Percentiles rank a stretch among this genome's conserved stretches.
phyloP scores from a whole-genome alignment of 352 stramenopile species.

The Saprolegnia diclina region DNA sequence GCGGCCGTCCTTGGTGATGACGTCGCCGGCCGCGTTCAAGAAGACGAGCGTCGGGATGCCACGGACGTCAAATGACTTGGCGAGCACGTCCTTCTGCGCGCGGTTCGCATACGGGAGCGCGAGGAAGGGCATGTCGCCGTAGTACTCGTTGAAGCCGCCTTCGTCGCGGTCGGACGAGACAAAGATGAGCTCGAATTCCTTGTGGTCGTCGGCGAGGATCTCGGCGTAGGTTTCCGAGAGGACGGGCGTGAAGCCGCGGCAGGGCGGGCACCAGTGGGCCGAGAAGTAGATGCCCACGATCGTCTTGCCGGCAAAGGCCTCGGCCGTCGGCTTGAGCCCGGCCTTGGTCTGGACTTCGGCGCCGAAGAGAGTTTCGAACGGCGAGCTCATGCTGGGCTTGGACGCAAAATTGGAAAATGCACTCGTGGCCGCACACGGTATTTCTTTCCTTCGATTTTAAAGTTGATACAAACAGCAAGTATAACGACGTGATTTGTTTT shows the following conservation, averaged over 20 bases:
- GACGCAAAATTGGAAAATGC: not conserved
- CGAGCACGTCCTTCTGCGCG: conserved; percentile 64
- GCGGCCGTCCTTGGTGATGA: conserved; percentile 74
- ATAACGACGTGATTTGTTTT: too few relatives aligned
- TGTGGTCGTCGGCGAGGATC: conserved; percentile 70
- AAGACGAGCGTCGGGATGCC: conserved; percentile 90
- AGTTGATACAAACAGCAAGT: too few relatives aligned
- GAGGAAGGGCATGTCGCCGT: conserved; percentile 88
- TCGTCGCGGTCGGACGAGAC: conserved; percentile 80
- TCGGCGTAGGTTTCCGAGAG: conserved; percentile 87
- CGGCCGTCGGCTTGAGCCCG: conserved; percentile 61
- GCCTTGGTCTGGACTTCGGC: conserved; percentile 65
- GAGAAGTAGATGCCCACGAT: conserved; percentile 94
- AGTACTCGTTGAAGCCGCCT: conserved; percentile 87
- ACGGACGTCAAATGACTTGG: conserved; percentile 76
- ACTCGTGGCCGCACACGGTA: not conserved
- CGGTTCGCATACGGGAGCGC: conserved; percentile 90
- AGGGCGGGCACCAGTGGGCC: conserved; percentile 93
- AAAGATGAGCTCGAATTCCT: conserved; percentile 89
- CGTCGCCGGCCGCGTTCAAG: conserved; percentile 69
- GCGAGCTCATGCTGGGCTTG: not conserved
- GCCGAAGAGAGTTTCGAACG: conserved; percentile 38
- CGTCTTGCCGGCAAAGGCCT: conserved; percentile 70
- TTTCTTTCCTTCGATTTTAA: too few relatives aligned
- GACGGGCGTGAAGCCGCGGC: conserved; percentile 91